Evolutionary conservation across 2,329 filamentous ascomycete genomes (phyloP).

Genomic region (Monilinia vaccinii-corymbosi): DNA sequence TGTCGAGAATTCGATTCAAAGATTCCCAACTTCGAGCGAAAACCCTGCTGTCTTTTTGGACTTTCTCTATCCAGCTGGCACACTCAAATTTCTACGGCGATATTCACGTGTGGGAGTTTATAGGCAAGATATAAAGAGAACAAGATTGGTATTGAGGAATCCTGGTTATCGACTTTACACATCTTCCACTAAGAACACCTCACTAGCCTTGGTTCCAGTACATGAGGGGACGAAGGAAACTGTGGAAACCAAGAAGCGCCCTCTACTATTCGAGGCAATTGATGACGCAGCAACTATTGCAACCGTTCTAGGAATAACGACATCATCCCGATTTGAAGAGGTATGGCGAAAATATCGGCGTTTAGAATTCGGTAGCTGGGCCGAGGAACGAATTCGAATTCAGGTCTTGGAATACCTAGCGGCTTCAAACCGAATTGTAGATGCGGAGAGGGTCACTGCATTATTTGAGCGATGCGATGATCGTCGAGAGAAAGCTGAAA

Average conservation of each 20-base stretch:
- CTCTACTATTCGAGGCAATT: neutral
- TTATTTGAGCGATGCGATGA: constrained; percentile 34
- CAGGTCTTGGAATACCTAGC: constrained; percentile 32
- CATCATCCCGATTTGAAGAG: constrained; percentile 28
- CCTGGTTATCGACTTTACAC: constrained; percentile 29
- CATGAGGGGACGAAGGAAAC: neutral
- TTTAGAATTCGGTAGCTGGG: constrained; percentile 11
- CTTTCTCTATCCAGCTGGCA: constrained; percentile 35
- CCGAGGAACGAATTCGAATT: constrained; percentile 18
- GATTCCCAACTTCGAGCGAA: constrained; percentile 2
- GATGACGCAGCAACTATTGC: constrained; percentile 5
- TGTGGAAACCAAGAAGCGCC: neutral
- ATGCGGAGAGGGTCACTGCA: constrained; percentile 35
- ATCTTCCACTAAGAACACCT: constrained; percentile 23
- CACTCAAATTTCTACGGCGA: constrained; percentile 30
- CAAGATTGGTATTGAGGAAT: constrained; percentile 14
- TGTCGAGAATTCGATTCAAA: constrained; percentile 11
- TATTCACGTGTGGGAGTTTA: constrained; percentile 23
- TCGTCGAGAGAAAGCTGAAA: constrained; percentile 31
- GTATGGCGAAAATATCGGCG: constrained; percentile 35
- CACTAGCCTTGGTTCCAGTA: neutral
- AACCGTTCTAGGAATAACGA: constrained; percentile 14
- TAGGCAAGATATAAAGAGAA: constrained; percentile 20
- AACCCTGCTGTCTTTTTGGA: constrained; percentile 28
- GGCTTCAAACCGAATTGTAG: constrained; percentile 30